These are phyloP conservation scores for Scheffersomyces coipomensis DNA, from an alignment of 805 yeast species.

Conservation along the genomic window DNA sequence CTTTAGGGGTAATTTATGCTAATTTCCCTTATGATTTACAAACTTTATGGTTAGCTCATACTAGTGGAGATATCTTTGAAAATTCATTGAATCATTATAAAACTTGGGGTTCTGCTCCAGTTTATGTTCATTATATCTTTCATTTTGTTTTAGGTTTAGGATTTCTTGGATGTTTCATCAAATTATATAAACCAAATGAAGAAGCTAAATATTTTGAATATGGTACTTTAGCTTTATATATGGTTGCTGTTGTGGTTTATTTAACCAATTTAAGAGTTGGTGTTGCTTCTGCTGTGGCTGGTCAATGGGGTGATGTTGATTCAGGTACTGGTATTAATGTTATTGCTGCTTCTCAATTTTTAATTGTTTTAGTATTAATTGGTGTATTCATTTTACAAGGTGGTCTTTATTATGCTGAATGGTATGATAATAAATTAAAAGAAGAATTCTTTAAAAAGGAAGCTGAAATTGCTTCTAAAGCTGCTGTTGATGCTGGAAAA, in stretches of 20 bases:
- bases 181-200: slow-evolving; percentile 83
- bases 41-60: slow-evolving; percentile 62
- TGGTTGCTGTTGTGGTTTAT: slow-evolving; percentile 74
- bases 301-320: slow-evolving; percentile 94
- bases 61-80: slow-evolving; percentile 52
- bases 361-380: slow-evolving; percentile 64
- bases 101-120: slow-evolving; percentile 68
- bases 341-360: slow-evolving; percentile 83
- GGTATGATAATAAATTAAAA: slow-evolving; percentile 46
- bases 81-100: slow-evolving; percentile 72
- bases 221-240: slow-evolving; percentile 72
- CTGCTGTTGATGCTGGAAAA: slow-evolving; percentile 11
- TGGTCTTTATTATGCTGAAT: slow-evolving; percentile 84
- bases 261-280: slow-evolving; percentile 86
- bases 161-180: slow-evolving; percentile 67
- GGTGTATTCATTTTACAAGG: slow-evolving; percentile 86
- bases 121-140: slow-evolving; percentile 54
- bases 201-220: slow-evolving; percentile 89
- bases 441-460: slow-evolving; percentile 29
- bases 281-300: slow-evolving; percentile 60
- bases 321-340: slow-evolving; percentile 84
- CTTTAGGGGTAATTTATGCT: slow-evolving; percentile 74
- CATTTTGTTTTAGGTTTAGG: slow-evolving; percentile 66
- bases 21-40: slow-evolving; percentile 81
- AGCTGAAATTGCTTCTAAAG: slow-evolving; percentile 19